Evolutionary conservation across 1,139 yeast species (phyloP).

Genomic region (Suhomyces anneliseae): DNA sequence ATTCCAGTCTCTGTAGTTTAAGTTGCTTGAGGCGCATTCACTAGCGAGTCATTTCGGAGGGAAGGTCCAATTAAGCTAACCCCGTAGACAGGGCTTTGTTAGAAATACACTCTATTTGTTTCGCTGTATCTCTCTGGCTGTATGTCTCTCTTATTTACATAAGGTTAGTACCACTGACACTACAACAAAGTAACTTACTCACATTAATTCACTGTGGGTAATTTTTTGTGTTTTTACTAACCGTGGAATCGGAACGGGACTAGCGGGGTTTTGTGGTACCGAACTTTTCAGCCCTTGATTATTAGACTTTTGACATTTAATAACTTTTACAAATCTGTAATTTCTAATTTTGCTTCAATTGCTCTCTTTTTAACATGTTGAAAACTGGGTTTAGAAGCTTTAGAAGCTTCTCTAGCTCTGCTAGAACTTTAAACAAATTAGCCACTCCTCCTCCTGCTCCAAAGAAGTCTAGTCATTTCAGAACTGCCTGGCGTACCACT

Average conservation of each 20-base stretch:
- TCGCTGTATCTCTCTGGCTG: no score
- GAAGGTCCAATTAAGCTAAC: no score
- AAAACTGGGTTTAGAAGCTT: conserved; percentile 6
- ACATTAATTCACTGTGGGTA: no score
- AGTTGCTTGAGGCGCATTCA: no score
- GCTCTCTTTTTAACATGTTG: conserved; percentile 5
- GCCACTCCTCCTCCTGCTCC: conserved; percentile 7
- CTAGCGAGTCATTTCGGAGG: no score
- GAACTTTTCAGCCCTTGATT: not conserved
- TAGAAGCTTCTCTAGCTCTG: conserved; percentile 12
- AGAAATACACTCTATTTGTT: no score
- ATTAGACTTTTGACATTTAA: not conserved
- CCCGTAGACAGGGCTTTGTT: no score
- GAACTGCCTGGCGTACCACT: conserved; percentile 31
- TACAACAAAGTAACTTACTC: no score
- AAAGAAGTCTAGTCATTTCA: conserved; percentile 18
- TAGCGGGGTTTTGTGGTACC: not conserved
- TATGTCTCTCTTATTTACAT: no score
- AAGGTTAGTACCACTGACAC: no score
- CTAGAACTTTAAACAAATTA: conserved; percentile 19
- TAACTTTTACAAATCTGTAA: no score
- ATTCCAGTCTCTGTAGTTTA: no score
- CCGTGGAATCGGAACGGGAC: not conserved
- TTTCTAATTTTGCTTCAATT: not conserved
- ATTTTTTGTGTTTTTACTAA: not conserved